phyloP scores from a whole-genome alignment of 768 basidiomycete genomes.

The Lentinula raphanica region DNA sequence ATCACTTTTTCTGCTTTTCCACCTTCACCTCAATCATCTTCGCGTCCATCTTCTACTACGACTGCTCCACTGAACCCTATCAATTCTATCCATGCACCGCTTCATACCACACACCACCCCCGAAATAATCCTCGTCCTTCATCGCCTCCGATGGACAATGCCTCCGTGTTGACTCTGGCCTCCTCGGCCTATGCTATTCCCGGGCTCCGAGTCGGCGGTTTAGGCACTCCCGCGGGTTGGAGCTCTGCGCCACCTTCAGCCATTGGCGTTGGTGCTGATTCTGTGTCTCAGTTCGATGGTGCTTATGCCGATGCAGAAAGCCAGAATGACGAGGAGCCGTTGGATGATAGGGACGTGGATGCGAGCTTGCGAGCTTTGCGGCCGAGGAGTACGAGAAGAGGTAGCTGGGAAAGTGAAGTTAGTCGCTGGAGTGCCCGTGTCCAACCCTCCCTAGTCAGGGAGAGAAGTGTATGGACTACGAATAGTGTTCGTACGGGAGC shows the following conservation, averaged over 20 bases:
- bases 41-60: constrained; percentile 33
- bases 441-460: constrained; percentile 41
- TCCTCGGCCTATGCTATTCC: constrained; percentile 86
- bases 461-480: constrained; percentile 56
- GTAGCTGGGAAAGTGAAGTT: constrained; percentile 89
- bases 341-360: constrained; percentile 68
- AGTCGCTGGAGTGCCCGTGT: constrained; percentile 83
- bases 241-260: constrained; percentile 46
- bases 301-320: constrained; percentile 56
- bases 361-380: constrained; percentile 89
- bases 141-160: constrained; percentile 87
- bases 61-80: constrained; percentile 16
- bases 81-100: constrained; percentile 66
- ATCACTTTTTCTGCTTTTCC: constrained; percentile 73
- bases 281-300: constrained; percentile 68
- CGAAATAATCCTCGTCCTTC: constrained; percentile 93
- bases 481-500: constrained; percentile 58
- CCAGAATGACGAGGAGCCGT: constrained; percentile 62
- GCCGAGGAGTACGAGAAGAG: constrained; percentile 78
- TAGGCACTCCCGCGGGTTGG: constrained; percentile 32
- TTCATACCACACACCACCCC: constrained; percentile 89
- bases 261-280: constrained; percentile 49
- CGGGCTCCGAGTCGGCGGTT: constrained; percentile 45
- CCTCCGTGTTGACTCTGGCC: constrained; percentile 87
- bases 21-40: constrained; percentile 38